A percentile compares a stretch with the other conserved stretches of the same genome.
Conservation (phyloP, 805 yeast genomes). For the Monosporozyma yasuniensis region DNA sequence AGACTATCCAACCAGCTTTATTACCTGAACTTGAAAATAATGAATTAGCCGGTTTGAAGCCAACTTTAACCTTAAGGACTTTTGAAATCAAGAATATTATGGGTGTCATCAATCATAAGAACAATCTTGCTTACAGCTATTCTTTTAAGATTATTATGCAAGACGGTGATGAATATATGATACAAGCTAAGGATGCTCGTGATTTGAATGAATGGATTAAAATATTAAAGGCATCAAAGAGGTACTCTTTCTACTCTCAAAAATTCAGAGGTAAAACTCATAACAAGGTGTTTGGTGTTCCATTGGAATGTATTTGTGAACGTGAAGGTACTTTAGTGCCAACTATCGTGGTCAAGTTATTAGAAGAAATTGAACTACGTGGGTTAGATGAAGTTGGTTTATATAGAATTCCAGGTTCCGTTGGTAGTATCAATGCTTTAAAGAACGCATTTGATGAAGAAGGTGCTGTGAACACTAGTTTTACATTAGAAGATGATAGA, state of each 20-base stretch:
- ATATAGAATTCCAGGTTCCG: conserved; percentile 65
- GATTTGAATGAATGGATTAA: conserved; percentile 74
- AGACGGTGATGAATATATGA: conserved; percentile 45
- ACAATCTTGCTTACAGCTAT: conserved; percentile 14
- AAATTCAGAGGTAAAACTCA: conserved; percentile 33
- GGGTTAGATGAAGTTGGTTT: conserved; percentile 88
- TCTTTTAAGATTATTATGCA: conserved; percentile 36
- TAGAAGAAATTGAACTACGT: conserved; percentile 71
- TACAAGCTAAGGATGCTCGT: conserved; percentile 54
- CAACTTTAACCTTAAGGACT: conserved; percentile 39
- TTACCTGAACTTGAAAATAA: conserved; percentile 46
- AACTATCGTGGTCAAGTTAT: conserved; percentile 50
- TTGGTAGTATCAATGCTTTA: conserved; percentile 46
- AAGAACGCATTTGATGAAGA: conserved; percentile 46
- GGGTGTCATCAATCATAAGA: conserved; percentile 31
- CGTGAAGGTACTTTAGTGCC: conserved; percentile 63
- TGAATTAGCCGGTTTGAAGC: conserved; percentile 40
- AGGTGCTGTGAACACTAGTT: conserved; percentile 34
- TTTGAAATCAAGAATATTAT: conserved; percentile 32
- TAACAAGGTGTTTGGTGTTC: conserved; percentile 75
- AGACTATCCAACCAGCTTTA: conserved; percentile 36
- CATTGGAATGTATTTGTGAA: conserved; percentile 64
- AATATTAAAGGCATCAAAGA: conserved; percentile 32
- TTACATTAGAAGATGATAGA: conserved; percentile 42
- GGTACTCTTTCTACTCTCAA: conserved; percentile 36